Percentiles rank a stretch among this genome's conserved stretches.
Conservation (phyloP, 179 eudicot species). For the Beta lomatogona region DNA sequence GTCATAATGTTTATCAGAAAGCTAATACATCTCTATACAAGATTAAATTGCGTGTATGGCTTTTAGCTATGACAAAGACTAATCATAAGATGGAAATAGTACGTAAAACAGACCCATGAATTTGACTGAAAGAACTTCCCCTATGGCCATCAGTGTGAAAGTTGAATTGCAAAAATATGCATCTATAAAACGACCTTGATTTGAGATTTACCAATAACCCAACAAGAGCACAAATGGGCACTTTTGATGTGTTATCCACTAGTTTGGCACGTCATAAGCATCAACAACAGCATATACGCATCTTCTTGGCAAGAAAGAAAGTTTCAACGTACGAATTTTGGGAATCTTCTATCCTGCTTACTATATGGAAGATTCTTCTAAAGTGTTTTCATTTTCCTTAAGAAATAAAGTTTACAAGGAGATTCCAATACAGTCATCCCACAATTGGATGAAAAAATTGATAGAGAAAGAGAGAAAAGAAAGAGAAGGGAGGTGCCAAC, state of each 20-base stretch:
- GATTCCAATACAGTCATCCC: background rate
- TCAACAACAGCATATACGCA: conserved; percentile 6
- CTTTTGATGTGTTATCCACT: conserved; percentile 38
- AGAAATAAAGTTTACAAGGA: background rate
- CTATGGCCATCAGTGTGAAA: background rate
- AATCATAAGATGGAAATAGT: conserved; percentile 2
- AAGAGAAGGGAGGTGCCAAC: conserved; percentile 11
- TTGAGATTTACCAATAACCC: conserved; percentile 11
- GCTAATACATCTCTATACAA: background rate
- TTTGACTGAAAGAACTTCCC: background rate
- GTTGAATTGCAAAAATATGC: conserved; percentile 13
- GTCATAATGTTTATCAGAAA: conserved; percentile 3
- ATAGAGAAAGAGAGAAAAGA: background rate
- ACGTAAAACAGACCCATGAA: background rate
- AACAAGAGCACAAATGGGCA: conserved; percentile 22
- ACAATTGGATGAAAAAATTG: background rate
- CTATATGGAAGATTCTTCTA: background rate
- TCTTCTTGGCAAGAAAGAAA: background rate
- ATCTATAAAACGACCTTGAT: conserved; percentile 18
- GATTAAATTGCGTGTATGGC: conserved; percentile 15
- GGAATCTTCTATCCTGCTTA: background rate
- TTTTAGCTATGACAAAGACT: conserved; percentile 20
- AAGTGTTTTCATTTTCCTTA: background rate
- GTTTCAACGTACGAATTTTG: background rate
- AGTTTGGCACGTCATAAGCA: conserved; percentile 8